A percentile compares a stretch with the other conserved stretches of the same genome.
Conservation (phyloP, 164 flowering plant species). For the Platanus orientalis region DNA sequence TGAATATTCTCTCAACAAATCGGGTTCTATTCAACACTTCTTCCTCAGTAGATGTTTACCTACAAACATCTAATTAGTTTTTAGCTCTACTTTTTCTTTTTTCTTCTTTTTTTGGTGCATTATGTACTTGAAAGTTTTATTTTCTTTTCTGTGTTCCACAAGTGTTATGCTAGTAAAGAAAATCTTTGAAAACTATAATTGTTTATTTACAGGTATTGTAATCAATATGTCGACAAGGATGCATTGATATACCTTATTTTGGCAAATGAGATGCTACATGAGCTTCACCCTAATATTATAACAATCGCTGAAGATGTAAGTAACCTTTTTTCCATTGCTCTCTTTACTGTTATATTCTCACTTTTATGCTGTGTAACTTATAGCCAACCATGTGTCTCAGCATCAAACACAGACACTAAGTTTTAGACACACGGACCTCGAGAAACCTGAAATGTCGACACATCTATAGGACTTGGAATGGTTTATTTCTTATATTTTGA, state of each 20-base stretch:
- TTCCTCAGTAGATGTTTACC: background rate
- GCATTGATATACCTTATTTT: conserved; percentile 80
- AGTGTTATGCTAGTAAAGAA: background rate
- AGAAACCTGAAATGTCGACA: too few relatives aligned
- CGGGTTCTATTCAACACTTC: background rate
- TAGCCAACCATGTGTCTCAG: too few relatives aligned
- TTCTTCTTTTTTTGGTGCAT: background rate
- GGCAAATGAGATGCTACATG: conserved; percentile 87
- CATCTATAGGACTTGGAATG: too few relatives aligned
- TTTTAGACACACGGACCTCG: too few relatives aligned
- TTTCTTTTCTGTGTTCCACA: background rate
- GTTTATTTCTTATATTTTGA: too few relatives aligned
- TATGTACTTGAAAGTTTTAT: background rate
- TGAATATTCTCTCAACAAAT: background rate
- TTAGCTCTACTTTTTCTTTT: background rate
- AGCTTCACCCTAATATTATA: conserved; percentile 73
- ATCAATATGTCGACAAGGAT: conserved; percentile 93
- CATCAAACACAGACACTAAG: too few relatives aligned
- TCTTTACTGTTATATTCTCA: background rate
- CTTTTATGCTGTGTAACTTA: too few relatives aligned
- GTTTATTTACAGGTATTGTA: conserved; percentile 63
- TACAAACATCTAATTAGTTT: background rate
- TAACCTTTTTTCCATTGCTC: background rate
- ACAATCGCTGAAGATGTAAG: conserved; percentile 99
- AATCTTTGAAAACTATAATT: background rate